Evolutionary conservation across 495 filamentous ascomycete genomes (phyloP).

Genomic region (Friedmanniomyces simplex): DNA sequence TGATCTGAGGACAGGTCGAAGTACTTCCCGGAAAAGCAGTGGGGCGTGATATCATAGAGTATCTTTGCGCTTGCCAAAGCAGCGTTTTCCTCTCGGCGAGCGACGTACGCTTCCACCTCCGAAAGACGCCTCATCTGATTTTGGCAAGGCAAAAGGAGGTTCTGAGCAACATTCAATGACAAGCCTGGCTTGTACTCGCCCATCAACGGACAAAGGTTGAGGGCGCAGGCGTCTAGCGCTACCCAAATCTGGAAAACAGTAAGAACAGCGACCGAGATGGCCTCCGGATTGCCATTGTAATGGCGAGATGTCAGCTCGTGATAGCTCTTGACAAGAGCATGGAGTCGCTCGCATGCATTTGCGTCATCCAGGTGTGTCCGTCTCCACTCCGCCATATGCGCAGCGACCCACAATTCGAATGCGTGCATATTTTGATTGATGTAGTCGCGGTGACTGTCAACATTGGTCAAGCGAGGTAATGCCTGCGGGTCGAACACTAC

Average conservation of each 20-base stretch:
- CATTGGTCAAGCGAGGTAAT: not conserved
- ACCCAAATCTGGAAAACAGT: conserved; percentile 12
- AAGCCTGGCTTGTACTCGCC: conserved; percentile 8
- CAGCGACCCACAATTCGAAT: conserved; percentile 38
- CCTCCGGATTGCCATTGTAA: conserved; percentile 4
- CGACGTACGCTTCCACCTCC: conserved; percentile 34
- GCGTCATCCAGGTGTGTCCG: not conserved
- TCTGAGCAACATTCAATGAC: conserved; percentile 3
- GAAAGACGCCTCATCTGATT: conserved; percentile 32
- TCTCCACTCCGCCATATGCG: conserved; percentile 31
- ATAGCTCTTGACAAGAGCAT: not conserved
- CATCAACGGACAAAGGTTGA: not conserved
- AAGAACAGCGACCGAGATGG: not conserved
- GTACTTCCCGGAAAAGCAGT: conserved; percentile 45
- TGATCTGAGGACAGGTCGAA: conserved; percentile 40
- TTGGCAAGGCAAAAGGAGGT: conserved; percentile 8
- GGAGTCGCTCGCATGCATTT: not conserved
- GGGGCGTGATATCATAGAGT: conserved; percentile 27
- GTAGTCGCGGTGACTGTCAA: not conserved
- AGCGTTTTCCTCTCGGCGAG: conserved; percentile 17
- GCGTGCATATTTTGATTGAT: conserved; percentile 5
- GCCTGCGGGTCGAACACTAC: not conserved
- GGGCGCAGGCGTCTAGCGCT: not conserved
- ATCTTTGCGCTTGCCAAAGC: conserved; percentile 23
- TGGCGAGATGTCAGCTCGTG: not conserved